Evolutionary conservation across 306 rosid genomes (phyloP).

Genomic region (Cyamopsis tetragonoloba): DNA sequence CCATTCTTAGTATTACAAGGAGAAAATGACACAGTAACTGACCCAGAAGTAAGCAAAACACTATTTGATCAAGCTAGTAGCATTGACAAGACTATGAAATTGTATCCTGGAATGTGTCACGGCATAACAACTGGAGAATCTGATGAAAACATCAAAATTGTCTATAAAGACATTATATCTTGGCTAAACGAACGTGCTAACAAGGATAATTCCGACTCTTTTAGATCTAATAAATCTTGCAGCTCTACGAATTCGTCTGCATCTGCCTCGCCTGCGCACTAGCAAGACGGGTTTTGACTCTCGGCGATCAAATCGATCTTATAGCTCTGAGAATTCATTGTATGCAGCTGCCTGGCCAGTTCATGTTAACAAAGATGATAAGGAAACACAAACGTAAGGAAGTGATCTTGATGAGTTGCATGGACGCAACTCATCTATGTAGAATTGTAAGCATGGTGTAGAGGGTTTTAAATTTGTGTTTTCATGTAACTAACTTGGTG

Average conservation of each 20-base stretch:
- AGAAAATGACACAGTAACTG: slow-evolving; percentile 83
- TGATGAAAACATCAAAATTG: slow-evolving; percentile 60
- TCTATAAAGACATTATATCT: slow-evolving; percentile 57
- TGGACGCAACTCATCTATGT: slow-evolving; percentile 43
- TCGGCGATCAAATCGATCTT: neutral
- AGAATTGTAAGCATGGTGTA: neutral
- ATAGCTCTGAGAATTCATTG: slow-evolving; percentile 1
- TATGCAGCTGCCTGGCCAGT: neutral
- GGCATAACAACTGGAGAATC: slow-evolving; percentile 75
- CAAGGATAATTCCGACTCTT: no score
- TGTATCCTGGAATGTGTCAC: slow-evolving; percentile 93
- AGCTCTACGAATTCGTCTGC: no score
- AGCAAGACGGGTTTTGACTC: neutral
- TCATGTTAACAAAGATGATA: neutral
- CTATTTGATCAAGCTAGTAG: slow-evolving; percentile 64
- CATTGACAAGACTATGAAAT: slow-evolving; percentile 67
- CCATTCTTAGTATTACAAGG: slow-evolving; percentile 90
- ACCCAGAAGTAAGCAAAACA: slow-evolving; percentile 77
- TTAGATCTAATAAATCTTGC: no score
- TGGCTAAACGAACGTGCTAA: slow-evolving; percentile 62
- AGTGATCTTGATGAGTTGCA: slow-evolving; percentile 46
- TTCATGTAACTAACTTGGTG: no score
- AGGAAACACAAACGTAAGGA: neutral
- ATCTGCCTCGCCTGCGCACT: no score
- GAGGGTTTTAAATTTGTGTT: no score